Evolutionary conservation across 345 rosid genomes (phyloP), one percentile per base, ranked within the genome.

Genomic region (Lepidium aucheri): DNA sequence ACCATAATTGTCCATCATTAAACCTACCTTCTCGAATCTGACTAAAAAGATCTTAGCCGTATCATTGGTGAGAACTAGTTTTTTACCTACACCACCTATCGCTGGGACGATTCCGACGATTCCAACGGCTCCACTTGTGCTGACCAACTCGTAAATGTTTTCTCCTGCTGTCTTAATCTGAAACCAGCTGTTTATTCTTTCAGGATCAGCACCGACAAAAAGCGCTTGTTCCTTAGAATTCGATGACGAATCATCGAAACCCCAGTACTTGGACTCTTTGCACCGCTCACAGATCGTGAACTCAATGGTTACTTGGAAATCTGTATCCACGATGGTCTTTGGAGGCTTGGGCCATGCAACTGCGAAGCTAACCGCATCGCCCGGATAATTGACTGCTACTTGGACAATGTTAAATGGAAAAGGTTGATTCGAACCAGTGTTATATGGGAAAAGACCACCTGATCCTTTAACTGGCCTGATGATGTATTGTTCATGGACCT

Each of bases 41-140:
- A 59, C 60, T 9, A 40, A 9, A 40, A 51, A 9, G 16, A 15
- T 51, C 52, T 46, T 54, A 15, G 46, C 47, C 1, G 1, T 0
- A 55, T 59, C 58, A 2, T 9, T 18, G 22, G 65, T 59, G 50
- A 49, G 16, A 68, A 60, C 9, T 49, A 68, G 66, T 30, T 50
- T 34, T 24, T 3, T 0, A 2, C 4, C 26, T 24, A 20, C 22
- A 20, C 1, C 22, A 20, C 2, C 22, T 20, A 20, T 20, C 22
- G 0, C 3, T 24, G 4, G 26, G 26, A 1, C 3, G 22, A 20
- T 3, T 24, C 4, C 4, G n/a, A 1, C 16, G 52, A 8, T 6
- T 58, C 58, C 73, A 32, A 58, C 15, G 42, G 13, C 1, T 30
- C 52, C 35, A 9, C 0, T 3, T 0, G 4, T 4, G 34, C 10